Evolutionary conservation across 2,329 filamentous ascomycete genomes (phyloP).

Genomic region (Monosporascus sp.): DNA sequence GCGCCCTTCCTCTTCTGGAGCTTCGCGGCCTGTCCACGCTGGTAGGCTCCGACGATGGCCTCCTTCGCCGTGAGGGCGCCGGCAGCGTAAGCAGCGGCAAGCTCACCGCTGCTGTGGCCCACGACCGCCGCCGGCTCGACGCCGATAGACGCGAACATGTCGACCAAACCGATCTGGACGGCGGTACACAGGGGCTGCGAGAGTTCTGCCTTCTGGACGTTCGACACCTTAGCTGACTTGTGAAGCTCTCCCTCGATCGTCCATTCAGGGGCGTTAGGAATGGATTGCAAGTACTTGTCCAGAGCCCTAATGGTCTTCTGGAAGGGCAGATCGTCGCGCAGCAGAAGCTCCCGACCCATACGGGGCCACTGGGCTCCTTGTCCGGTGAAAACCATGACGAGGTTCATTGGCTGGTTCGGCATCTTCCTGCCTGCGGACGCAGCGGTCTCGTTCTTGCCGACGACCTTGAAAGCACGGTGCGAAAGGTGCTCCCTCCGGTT

Average conservation of each 20-base stretch:
- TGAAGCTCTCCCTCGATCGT: conserved; percentile 1
- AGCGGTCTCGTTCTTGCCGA: neutral
- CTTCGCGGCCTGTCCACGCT: conserved; percentile 31
- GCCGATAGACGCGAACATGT: conserved; percentile 17
- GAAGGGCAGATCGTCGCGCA: conserved; percentile 1
- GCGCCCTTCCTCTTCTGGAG: conserved; percentile 13
- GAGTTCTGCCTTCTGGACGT: conserved; percentile 8
- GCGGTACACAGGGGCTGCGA: conserved; percentile 29
- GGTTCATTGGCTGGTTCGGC: neutral
- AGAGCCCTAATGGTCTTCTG: neutral
- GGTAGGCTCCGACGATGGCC: conserved; percentile 33
- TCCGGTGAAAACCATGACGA: conserved; percentile 13
- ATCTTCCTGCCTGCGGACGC: neutral
- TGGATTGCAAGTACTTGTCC: neutral
- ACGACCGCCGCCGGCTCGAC: conserved; percentile 22
- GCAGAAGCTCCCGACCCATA: conserved; percentile 22
- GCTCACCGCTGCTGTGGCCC: conserved; percentile 37
- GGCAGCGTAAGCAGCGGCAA: conserved; percentile 33
- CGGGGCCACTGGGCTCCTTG: conserved; percentile 30
- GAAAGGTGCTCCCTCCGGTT: neutral
- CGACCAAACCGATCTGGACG: conserved; percentile 27
- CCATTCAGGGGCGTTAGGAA: conserved; percentile 1
- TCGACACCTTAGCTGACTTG: conserved; percentile 1
- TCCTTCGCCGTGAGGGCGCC: conserved; percentile 25
- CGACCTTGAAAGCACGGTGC: neutral